A percentile compares a stretch with the other conserved stretches of the same genome.
Evolutionary conservation across 2,329 filamentous ascomycete species (phyloP).

Genomic region (Cercospora beticola): DNA sequence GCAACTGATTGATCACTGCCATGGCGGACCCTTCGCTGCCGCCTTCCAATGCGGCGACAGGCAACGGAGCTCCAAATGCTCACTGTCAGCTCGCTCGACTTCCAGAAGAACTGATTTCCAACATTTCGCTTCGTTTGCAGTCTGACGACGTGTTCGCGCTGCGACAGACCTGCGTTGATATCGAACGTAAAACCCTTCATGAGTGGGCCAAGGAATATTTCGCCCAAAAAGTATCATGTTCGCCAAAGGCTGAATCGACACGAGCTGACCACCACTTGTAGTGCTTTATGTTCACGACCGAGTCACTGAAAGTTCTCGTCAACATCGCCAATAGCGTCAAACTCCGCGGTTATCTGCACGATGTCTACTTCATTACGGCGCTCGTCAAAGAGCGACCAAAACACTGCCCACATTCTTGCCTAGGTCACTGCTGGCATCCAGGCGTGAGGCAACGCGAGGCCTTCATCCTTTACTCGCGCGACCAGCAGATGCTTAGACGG

Average conservation of each 20-base stretch:
- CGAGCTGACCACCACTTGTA: background rate
- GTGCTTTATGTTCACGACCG: slow-evolving; percentile 24
- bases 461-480: slow-evolving; percentile 27
- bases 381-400: slow-evolving; percentile 23
- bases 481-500: slow-evolving; percentile 29
- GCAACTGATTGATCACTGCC: background rate
- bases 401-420: slow-evolving; percentile 20
- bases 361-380: slow-evolving; percentile 29
- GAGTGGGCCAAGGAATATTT: slow-evolving; percentile 35
- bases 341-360: slow-evolving; percentile 27
- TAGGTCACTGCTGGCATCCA: slow-evolving; percentile 22
- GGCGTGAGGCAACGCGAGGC: slow-evolving; percentile 30
- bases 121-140: slow-evolving; percentile 30
- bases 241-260: background rate
- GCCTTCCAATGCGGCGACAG: background rate
- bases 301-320: slow-evolving; percentile 30
- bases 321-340: slow-evolving; percentile 30
- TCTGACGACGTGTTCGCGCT: slow-evolving; percentile 32
- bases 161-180: slow-evolving; percentile 30
- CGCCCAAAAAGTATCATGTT: background rate
- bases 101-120: slow-evolving; percentile 34
- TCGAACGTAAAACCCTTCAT: slow-evolving; percentile 31
- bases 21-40: background rate
- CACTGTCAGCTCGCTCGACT: slow-evolving; percentile 23
- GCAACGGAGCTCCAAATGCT: background rate